These are phyloP conservation scores for Fusarium udum DNA, from an alignment of 2,329 filamentous ascomycete species.

Conservation along the genomic window DNA sequence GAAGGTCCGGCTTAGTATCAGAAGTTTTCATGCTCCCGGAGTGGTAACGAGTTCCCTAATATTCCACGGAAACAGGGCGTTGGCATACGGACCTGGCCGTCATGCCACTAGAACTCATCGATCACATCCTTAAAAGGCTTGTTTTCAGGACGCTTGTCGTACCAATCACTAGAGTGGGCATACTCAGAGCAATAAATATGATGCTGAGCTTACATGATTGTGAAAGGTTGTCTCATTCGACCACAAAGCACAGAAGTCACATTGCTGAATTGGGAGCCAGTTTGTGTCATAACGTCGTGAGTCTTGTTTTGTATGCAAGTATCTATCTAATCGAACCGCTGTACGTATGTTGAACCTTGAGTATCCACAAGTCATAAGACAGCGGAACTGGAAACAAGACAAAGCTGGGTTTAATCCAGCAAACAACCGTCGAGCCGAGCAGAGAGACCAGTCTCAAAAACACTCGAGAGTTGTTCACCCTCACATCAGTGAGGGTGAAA, in stretches of 20 bases:
- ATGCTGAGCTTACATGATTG: background rate
- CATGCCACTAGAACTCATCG: background rate
- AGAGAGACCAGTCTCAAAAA: conserved; percentile 1
- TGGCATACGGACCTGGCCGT: background rate
- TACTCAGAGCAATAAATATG: background rate
- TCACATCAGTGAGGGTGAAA: background rate
- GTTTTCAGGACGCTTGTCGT: background rate
- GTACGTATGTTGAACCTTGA: background rate
- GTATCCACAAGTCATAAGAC: conserved; percentile 15
- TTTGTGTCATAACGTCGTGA: conserved; percentile 26
- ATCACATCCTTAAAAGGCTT: background rate
- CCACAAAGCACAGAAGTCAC: background rate
- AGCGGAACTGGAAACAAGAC: conserved; percentile 11
- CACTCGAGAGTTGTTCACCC: background rate
- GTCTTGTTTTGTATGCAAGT: conserved; percentile 15
- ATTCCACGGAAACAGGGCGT: background rate
- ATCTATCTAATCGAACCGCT: conserved; percentile 25
- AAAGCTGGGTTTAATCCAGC: background rate
- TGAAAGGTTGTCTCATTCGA: too few species aligned
- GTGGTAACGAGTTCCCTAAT: too few species aligned
- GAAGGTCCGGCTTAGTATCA: background rate
- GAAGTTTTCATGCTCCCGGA: accelerated
- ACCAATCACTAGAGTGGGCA: background rate
- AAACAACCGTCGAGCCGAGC: background rate
- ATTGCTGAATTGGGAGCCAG: background rate